Conservation (phyloP, 163 green algal genomes). For the Chloroidium sp. region DNA sequence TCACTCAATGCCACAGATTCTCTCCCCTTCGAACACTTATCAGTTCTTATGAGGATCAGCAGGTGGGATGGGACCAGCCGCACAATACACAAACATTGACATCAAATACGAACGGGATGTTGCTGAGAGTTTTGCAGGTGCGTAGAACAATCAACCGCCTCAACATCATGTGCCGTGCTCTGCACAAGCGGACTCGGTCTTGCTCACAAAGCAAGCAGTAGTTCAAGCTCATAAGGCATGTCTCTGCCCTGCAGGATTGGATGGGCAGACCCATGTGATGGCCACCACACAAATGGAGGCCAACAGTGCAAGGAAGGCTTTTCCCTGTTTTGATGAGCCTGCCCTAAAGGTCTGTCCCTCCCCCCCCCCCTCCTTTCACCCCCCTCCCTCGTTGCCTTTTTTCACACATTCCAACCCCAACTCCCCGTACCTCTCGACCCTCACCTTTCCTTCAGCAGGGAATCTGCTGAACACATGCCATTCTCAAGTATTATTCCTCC, state of each 20-base stretch:
- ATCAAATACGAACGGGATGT: not conserved
- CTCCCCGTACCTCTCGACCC: too few species aligned
- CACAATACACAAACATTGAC: too few species aligned
- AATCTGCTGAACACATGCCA: too few species aligned
- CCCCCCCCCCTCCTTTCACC: not conserved
- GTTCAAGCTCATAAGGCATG: too few species aligned
- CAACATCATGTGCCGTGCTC: not conserved
- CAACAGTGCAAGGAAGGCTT: slow-evolving; percentile 63
- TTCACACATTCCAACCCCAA: too few species aligned
- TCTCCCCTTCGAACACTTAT: too few species aligned
- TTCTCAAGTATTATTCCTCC: too few species aligned
- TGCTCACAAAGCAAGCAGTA: too few species aligned
- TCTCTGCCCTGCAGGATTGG: slow-evolving; percentile 11
- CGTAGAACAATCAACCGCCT: not conserved
- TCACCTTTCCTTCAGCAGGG: too few species aligned
- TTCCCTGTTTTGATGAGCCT: slow-evolving; percentile 93
- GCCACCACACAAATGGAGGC: slow-evolving; percentile 83
- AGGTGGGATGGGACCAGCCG: too few species aligned
- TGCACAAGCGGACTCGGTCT: not conserved
- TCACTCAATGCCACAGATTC: not conserved
- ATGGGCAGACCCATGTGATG: slow-evolving; percentile 34
- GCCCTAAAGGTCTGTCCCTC: slow-evolving; percentile 53
- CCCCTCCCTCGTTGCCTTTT: not conserved
- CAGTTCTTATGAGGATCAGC: too few species aligned
- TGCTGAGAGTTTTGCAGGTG: not conserved